Conservation (phyloP, 345 rosid species). For the Euphorbia peplus region DNA sequence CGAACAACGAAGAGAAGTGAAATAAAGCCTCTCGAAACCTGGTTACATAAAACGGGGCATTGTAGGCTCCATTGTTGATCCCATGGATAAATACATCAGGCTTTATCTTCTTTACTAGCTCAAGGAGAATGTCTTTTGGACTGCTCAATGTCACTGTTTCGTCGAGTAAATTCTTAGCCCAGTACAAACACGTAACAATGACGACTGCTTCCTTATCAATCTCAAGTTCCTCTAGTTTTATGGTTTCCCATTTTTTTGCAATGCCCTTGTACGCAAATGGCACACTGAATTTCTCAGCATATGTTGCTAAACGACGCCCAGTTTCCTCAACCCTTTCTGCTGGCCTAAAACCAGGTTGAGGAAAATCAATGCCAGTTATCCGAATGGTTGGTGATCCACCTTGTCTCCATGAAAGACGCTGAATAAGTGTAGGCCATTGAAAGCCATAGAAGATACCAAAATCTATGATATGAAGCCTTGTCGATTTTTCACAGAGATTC, state of each 20-base stretch:
- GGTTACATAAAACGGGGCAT: slow-evolving; percentile 21
- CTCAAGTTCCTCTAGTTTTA: slow-evolving; percentile 23
- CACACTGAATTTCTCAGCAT: slow-evolving; percentile 20
- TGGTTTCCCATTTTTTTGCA: slow-evolving; percentile 30
- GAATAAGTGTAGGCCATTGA: slow-evolving; percentile 30
- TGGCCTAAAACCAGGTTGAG: slow-evolving; percentile 28
- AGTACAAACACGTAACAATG: slow-evolving; percentile 22
- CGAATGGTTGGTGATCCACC: slow-evolving; percentile 27
- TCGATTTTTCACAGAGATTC: slow-evolving; percentile 8
- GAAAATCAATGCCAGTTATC: slow-evolving; percentile 30
- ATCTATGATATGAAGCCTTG: slow-evolving; percentile 24
- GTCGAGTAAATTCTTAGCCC: slow-evolving; percentile 25
- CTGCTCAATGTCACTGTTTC: slow-evolving; percentile 22
- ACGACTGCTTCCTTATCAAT: slow-evolving; percentile 19
- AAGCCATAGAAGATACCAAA: slow-evolving; percentile 27
- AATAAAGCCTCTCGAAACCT: slow-evolving; percentile 22
- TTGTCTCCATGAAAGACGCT: slow-evolving; percentile 22
- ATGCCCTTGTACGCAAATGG: slow-evolving; percentile 27
- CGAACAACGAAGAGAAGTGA: slow-evolving; percentile 27
- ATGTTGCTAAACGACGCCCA: slow-evolving; percentile 25
- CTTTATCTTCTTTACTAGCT: slow-evolving; percentile 20
- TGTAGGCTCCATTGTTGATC: slow-evolving; percentile 22
- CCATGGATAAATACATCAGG: slow-evolving; percentile 18
- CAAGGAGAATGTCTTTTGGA: slow-evolving; percentile 15
- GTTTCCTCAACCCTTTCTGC: slow-evolving; percentile 28